phyloP scores from a whole-genome alignment of 2,329 filamentous ascomycete species.

The Onygenales sp. region DNA sequence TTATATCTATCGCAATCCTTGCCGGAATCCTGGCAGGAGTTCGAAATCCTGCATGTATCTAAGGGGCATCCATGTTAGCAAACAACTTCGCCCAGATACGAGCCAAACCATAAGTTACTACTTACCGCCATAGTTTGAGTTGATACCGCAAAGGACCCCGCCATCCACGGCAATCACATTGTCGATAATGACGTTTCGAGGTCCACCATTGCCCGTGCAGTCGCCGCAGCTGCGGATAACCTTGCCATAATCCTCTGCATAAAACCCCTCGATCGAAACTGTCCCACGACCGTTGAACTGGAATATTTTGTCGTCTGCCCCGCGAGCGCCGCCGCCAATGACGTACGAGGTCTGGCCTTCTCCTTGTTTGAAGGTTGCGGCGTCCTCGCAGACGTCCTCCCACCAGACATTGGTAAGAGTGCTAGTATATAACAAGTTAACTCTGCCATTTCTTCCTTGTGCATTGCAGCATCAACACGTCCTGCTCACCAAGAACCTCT shows the following conservation, averaged over 20 bases:
- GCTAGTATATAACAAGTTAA: slow-evolving; percentile 1
- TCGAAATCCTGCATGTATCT: neutral
- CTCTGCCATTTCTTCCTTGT: neutral
- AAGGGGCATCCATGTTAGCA: neutral
- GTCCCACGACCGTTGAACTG: slow-evolving; percentile 21
- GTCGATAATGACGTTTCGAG: slow-evolving; percentile 25
- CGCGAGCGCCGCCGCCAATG: slow-evolving; percentile 22
- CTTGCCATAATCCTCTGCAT: slow-evolving; percentile 38
- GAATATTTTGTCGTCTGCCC: slow-evolving; percentile 22
- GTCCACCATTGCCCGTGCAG: slow-evolving; percentile 17
- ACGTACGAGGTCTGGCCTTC: slow-evolving; percentile 18
- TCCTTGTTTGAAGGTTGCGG: slow-evolving; percentile 17
- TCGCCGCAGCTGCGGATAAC: slow-evolving; percentile 41
- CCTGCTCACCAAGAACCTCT: slow-evolving; percentile 14
- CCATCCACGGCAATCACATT: slow-evolving; percentile 20
- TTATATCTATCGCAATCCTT: slow-evolving; percentile 17
- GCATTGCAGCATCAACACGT: neutral
- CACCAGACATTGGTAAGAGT: slow-evolving; percentile 20
- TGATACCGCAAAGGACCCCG: slow-evolving; percentile 24
- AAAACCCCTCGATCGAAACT: slow-evolving; percentile 24
- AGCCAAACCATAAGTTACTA: neutral
- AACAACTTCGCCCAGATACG: neutral
- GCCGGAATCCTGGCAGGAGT: slow-evolving; percentile 16
- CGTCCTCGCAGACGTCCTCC: slow-evolving; percentile 28
- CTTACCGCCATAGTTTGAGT: slow-evolving; percentile 26